phyloP scores from a whole-genome alignment of 1,284 basidiomycete species.

The Golubevia pallescens region DNA sequence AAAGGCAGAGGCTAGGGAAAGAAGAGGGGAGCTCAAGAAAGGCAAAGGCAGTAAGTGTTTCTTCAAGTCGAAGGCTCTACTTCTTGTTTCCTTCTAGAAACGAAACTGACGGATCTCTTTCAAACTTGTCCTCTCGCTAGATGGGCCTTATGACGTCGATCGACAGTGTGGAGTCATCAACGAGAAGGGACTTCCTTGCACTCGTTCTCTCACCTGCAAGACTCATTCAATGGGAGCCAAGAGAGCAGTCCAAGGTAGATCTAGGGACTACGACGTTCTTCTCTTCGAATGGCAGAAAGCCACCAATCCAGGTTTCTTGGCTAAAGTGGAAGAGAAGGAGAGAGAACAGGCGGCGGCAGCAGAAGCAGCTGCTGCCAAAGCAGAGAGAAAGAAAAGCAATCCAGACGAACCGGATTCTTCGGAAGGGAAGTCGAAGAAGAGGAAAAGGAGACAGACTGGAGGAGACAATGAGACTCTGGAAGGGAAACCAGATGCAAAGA shows the following conservation, averaged over 20 bases:
- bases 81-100: not conserved
- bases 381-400: conserved; percentile 21
- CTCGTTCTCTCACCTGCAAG: conserved; percentile 96
- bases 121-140: not conserved
- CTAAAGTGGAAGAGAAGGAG: conserved; percentile 62
- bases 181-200: conserved; percentile 90
- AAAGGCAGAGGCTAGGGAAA: too few species aligned
- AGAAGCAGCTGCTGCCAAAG: conserved; percentile 27
- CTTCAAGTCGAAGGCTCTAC: not conserved
- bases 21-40: not conserved
- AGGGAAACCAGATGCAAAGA: conserved; percentile 5
- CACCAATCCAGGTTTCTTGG: conserved; percentile 58
- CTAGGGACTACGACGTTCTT: conserved; percentile 82
- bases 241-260: conserved; percentile 85
- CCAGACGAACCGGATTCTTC: conserved; percentile 12
- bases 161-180: conserved; percentile 97
- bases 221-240: conserved; percentile 98
- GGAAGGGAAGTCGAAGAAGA: not conserved
- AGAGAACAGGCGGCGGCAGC: conserved; percentile 47
- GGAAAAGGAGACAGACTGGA: conserved; percentile 6
- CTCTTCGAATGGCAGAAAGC: conserved; percentile 67
- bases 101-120: not conserved
- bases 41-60: not conserved
- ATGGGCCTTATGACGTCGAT: conserved; percentile 83
- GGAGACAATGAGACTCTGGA: conserved; percentile 8